Base-by-base conservation (phyloP, 1,284 basidiomycete species). In the Apiotrichum gamsii region DNA sequence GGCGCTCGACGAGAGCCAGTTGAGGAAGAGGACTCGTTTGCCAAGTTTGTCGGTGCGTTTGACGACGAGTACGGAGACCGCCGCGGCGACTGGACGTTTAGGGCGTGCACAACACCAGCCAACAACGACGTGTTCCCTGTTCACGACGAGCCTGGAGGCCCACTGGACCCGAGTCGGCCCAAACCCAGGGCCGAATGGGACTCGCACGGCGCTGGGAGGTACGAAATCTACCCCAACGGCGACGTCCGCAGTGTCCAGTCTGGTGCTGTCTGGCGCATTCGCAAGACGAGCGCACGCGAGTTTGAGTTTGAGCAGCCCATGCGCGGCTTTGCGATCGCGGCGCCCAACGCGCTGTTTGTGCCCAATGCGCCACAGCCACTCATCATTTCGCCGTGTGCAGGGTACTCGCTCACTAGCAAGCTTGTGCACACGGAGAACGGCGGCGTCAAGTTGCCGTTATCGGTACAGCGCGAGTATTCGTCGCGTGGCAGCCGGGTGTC, bases 51-150 rank as follows among this genome's bases (percentile, higher is more conserved):
- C n/a, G 71, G 72, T 21, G 64, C 68, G 24, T 70, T 72, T 41
- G 73, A 75, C 40, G 65, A 73, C 44, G 72, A 74, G 37, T 75
- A 74, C 47, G 72, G 65, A 35, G 70, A 55, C 21, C 61, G 72
- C n/a, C 57, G 73, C n/a, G 72, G 69, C 23, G 65, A 72, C 33
- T 75, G 73, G 73, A 73, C 70, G 8, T 74, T 74, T 51, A 53
- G 67, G 21, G 58, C 62, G 1, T 61, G 61, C 39, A 51, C n/a
- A 13, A 33, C 30, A 8, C 16, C 33, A 45, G 15, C 45, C 19
- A 41, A 42, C 8, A 25, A n/a, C n/a, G 35, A 43, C 23, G 32
- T 35, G 15, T 38, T 36, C 28, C 39, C 47, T 3, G 15, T 39
- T 9, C 6, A 11, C 25, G 39, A 49, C 8, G 38, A 43, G n/a